Evolutionary conservation across 2,329 filamentous ascomycete genomes (phyloP).

Genomic region (Fusarium denticulatum): DNA sequence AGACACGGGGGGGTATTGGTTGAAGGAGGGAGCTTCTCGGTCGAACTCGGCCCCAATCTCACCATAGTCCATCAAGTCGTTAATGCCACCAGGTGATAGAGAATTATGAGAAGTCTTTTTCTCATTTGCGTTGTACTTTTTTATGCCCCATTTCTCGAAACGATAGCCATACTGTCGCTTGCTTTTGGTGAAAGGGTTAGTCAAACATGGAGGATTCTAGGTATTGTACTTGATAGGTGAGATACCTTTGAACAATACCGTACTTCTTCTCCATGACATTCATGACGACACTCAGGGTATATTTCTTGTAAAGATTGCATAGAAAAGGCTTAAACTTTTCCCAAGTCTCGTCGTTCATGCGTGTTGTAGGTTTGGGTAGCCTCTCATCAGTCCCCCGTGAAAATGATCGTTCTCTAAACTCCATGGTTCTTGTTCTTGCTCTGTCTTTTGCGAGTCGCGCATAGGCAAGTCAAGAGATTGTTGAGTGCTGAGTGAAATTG

Average conservation of each 20-base stretch:
- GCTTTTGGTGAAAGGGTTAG: slow-evolving; percentile 25
- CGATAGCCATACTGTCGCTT: slow-evolving; percentile 47
- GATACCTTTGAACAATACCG: slow-evolving; percentile 35
- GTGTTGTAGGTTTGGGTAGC: slow-evolving; percentile 30
- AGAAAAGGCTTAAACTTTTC: slow-evolving; percentile 33
- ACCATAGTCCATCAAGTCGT: neutral
- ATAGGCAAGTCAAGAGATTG: neutral
- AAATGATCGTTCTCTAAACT: slow-evolving; percentile 9
- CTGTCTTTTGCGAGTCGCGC: neutral
- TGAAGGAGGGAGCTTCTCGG: neutral
- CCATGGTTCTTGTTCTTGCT: slow-evolving; percentile 8
- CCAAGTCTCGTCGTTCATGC: slow-evolving; percentile 39
- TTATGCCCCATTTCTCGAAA: slow-evolving; percentile 41
- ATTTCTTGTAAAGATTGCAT: slow-evolving; percentile 31
- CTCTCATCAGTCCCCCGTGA: slow-evolving; percentile 18
- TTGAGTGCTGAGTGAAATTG: neutral
- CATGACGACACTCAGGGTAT: slow-evolving; percentile 38
- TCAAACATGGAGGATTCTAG: neutral
- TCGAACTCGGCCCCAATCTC: slow-evolving; percentile 5
- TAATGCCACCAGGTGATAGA: neutral
- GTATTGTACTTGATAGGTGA: neutral
- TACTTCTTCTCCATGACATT: slow-evolving; percentile 28
- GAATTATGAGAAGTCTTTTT: slow-evolving; percentile 15
- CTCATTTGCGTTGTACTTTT: slow-evolving; percentile 42
- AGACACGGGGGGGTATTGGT: neutral